A percentile compares a stretch with the other conserved stretches of the same genome.
These are phyloP conservation scores for Didymella glomerata DNA, from an alignment of 2,329 filamentous ascomycete species.

Conservation along the genomic window DNA sequence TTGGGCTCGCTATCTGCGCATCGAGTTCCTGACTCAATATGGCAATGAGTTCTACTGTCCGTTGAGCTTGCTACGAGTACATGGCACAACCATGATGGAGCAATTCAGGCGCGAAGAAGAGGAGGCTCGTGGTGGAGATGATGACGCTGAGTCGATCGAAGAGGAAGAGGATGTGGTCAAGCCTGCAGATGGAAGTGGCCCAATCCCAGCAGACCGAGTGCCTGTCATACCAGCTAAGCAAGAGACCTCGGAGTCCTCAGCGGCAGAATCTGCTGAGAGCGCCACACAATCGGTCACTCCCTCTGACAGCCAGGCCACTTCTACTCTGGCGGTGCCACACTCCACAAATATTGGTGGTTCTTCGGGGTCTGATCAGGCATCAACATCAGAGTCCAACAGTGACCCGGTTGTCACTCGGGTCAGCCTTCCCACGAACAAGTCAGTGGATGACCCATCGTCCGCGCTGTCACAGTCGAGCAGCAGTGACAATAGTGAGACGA, in stretches of 20 bases:
- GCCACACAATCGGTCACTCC: constrained; percentile 6
- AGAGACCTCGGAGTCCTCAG: not conserved
- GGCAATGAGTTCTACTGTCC: constrained; percentile 98
- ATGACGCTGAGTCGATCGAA: constrained; percentile 68
- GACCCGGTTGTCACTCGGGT: constrained; percentile 6
- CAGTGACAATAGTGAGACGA: not conserved
- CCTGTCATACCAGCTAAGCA: constrained; percentile 30
- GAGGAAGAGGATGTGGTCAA: constrained; percentile 53
- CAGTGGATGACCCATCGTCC: constrained; percentile 1
- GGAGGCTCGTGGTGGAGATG: constrained; percentile 63
- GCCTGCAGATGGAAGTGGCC: constrained; percentile 44
- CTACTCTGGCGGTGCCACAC: not conserved
- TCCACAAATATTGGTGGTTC: not conserved
- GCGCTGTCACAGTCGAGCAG: not conserved
- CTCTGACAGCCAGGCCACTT: not conserved
- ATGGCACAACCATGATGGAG: constrained; percentile 93
- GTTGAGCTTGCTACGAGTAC: constrained; percentile 86
- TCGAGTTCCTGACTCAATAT: constrained; percentile 93
- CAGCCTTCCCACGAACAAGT: not conserved
- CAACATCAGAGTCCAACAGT: not conserved
- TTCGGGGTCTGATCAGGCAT: not conserved
- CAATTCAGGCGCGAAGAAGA: constrained; percentile 91
- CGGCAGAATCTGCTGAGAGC: constrained; percentile 1
- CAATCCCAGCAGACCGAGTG: constrained; percentile 30
- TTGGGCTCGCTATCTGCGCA: constrained; percentile 89